phyloP scores from a whole-genome alignment of 73 alveolate genomes.

The Paramecium biaurelia region DNA sequence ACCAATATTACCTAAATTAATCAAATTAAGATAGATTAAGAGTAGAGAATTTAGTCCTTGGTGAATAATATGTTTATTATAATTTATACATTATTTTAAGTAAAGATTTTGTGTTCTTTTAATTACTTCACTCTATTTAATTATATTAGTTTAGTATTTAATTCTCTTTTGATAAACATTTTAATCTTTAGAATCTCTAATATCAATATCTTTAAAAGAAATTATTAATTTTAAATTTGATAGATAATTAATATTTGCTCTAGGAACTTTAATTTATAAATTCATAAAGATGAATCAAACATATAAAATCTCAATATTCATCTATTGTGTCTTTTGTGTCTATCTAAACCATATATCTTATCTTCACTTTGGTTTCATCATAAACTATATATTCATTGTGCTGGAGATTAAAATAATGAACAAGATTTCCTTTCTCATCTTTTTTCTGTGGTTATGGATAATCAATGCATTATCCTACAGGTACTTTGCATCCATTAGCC shows the following conservation, averaged over 20 bases:
- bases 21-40: background rate
- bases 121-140: no score
- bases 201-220: no score
- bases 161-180: no score
- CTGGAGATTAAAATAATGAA: background rate
- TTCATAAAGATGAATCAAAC: background rate
- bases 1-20: background rate
- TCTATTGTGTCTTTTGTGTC: background rate
- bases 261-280: background rate
- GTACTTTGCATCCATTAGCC: conserved; percentile 92
- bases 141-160: no score
- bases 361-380: conserved; percentile 82
- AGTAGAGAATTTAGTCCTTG: background rate
- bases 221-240: no score
- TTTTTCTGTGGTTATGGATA: conserved; percentile 18
- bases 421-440: background rate
- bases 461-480: conserved; percentile 81
- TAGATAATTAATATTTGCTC: background rate
- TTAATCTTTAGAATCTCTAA: no score
- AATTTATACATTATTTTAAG: background rate
- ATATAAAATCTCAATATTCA: background rate
- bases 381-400: conserved; percentile 87
- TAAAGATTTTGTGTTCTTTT: no score
- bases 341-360: conserved; percentile 73
- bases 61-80: background rate